Conservation (phyloP, 129 eudicot species). For the Lactuca sativa region DNA sequence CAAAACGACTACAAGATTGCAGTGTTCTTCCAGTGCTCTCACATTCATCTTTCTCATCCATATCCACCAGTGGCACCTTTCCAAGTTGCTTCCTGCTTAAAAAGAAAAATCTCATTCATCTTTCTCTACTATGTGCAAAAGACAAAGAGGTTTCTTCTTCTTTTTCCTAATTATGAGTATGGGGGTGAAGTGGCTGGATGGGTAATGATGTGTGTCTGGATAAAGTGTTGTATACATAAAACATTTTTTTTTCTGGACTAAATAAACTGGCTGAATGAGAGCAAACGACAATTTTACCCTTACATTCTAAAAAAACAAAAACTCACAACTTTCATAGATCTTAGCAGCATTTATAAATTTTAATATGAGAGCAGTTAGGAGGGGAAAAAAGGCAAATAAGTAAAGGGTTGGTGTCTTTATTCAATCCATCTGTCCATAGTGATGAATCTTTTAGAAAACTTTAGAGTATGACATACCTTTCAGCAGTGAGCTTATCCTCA, state of each 20-base stretch:
- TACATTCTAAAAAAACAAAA: too few relatives aligned
- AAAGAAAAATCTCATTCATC: background rate
- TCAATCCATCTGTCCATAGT: background rate
- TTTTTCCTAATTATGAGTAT: background rate
- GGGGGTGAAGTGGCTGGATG: background rate
- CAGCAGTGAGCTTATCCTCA: slow-evolving; percentile 56
- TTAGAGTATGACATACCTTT: slow-evolving; percentile 48
- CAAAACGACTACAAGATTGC: slow-evolving; percentile 40
- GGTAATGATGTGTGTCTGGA: too few relatives aligned
- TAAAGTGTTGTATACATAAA: too few relatives aligned
- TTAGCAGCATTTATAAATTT: too few relatives aligned
- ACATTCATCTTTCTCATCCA: slow-evolving; percentile 49
- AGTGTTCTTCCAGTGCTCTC: slow-evolving; percentile 39
- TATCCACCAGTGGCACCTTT: slow-evolving; percentile 35
- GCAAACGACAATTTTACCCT: too few relatives aligned
- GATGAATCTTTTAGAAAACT: slow-evolving; percentile 1
- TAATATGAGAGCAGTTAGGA: too few relatives aligned
- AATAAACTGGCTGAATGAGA: too few relatives aligned
- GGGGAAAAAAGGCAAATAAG: too few relatives aligned
- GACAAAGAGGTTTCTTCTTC: background rate
- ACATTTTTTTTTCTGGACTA: too few relatives aligned
- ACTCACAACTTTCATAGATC: too few relatives aligned
- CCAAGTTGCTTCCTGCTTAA: slow-evolving; percentile 51
- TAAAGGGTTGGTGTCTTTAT: too few relatives aligned
- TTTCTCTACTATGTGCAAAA: background rate